phyloP scores from a whole-genome alignment of 306 rosid genomes.

The Vigna mungo region DNA sequence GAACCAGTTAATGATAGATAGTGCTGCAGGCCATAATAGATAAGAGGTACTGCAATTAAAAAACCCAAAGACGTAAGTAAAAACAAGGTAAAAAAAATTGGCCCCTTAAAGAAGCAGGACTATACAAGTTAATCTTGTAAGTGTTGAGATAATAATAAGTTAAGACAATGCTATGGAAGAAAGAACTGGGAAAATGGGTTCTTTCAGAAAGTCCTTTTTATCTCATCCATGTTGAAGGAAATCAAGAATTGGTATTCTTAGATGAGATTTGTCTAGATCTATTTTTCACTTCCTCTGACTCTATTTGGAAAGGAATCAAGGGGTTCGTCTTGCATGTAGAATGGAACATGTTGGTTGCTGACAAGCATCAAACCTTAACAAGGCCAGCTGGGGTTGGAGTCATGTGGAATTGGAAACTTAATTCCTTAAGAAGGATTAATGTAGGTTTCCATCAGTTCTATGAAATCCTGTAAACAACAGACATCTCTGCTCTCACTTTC shows the following conservation, averaged over 20 bases:
- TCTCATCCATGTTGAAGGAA: slow-evolving; percentile 12
- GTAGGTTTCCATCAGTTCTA: neutral
- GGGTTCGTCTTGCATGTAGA: slow-evolving; percentile 6
- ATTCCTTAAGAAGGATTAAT: neutral
- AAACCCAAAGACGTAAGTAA: slow-evolving; percentile 40
- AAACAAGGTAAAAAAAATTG: slow-evolving; percentile 7
- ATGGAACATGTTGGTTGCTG: neutral
- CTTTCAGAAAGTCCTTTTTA: neutral
- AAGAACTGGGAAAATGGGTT: slow-evolving; percentile 1
- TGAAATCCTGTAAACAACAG: neutral
- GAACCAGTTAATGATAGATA: slow-evolving; percentile 93
- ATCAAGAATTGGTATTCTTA: slow-evolving; percentile 2
- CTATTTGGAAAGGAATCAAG: slow-evolving; percentile 9
- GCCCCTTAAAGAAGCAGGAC: slow-evolving; percentile 38
- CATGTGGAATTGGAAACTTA: neutral
- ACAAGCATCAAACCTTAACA: neutral
- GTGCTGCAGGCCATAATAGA: slow-evolving; percentile 88
- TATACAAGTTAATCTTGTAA: slow-evolving; percentile 18
- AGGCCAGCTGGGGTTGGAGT: neutral
- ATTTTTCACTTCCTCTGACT: neutral
- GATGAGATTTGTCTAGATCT: slow-evolving; percentile 2
- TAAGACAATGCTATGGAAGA: neutral
- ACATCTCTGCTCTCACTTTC: neutral
- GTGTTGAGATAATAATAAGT: slow-evolving; percentile 4
- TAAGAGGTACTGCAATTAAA: slow-evolving; percentile 68